Base-by-base conservation (phyloP, 495 filamentous ascomycete species). In the Parathielavia appendiculata region DNA sequence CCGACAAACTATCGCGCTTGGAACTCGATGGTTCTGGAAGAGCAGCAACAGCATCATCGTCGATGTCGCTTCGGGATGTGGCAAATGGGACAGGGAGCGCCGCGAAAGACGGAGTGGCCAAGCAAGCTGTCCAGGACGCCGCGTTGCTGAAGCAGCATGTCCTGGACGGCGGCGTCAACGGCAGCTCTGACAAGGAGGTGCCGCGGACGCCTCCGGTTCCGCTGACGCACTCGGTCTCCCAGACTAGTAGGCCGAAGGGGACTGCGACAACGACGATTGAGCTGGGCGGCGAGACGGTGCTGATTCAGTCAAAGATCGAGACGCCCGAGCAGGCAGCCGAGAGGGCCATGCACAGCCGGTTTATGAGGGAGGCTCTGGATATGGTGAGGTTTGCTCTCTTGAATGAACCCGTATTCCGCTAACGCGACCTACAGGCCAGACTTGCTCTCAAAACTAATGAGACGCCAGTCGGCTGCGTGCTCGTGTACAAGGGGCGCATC, bases 381-480 rank as follows among this genome's bases (percentile, higher is more conserved):
- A 86, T 89, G 85, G 86, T 87, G 76, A 59, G 71, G 61, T 47
- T n/a, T 10, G 16, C 19, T 30, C 44, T 41, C 26, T 45, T 48
- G 17, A 23, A 55, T 13, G 39, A n/a, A 16, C 22, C 14, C 11
- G 35, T 22, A 22, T 32, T n/a, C 16, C 54, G 26, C 56, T 52
- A 30, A 58, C 49, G 16, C 6, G 26, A 14, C 36, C 47, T 44
- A 32, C 47, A 95, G 87, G 91, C 89, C 44, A 82, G 88, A 61
- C 79, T 85, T 54, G 93, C 93, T 16, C 83, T 97, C n/a, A 63
- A 72, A 26, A 86, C 76, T 41, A 86, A 91, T 59, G 93, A 98
- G 75, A 96, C 95, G 2, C 95, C 93, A 7, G 95, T 98, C 16
- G 95, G 93, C 51, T 97, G 95, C 75, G 90, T 97, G 19, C 82